A percentile compares a stretch with the other conserved stretches of the same genome.
These are phyloP conservation scores for Penicillium coprophilum DNA, from an alignment of 495 filamentous ascomycete genomes.

Conservation along the genomic window DNA sequence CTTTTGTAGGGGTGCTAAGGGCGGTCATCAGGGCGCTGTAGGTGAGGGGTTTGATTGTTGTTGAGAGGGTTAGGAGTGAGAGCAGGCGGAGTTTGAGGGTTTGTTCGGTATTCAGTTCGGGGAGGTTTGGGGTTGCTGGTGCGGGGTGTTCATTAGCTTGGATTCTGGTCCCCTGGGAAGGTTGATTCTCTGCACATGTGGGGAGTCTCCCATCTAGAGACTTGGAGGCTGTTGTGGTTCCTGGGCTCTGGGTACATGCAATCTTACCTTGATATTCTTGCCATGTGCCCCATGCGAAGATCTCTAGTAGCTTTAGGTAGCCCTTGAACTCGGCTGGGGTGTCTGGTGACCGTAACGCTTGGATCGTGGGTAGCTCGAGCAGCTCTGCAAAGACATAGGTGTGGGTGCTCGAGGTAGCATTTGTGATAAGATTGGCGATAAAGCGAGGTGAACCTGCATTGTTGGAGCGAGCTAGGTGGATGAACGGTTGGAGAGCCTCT, in stretches of 20 bases:
- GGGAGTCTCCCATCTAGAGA: too few species aligned
- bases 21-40: slow-evolving; percentile 65
- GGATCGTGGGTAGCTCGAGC: slow-evolving; percentile 76
- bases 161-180: neutral
- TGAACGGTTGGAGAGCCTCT: slow-evolving; percentile 84
- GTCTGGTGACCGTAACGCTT: slow-evolving; percentile 58
- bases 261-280: slow-evolving; percentile 65
- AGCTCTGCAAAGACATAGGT: slow-evolving; percentile 96
- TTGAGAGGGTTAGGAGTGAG: slow-evolving; percentile 73
- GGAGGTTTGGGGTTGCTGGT: slow-evolving; percentile 59
- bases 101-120: slow-evolving; percentile 69
- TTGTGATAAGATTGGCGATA: slow-evolving; percentile 79
- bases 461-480: slow-evolving; percentile 76
- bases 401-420: slow-evolving; percentile 82
- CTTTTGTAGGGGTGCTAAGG: slow-evolving; percentile 64
- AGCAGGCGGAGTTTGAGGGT: slow-evolving; percentile 85
- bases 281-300: slow-evolving; percentile 94
- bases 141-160: slow-evolving; percentile 11
- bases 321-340: slow-evolving; percentile 48
- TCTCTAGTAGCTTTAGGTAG: slow-evolving; percentile 75
- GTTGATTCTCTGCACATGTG: neutral
- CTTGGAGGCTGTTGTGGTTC: neutral
- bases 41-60: slow-evolving; percentile 63
- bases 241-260: slow-evolving; percentile 8
- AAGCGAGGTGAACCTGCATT: slow-evolving; percentile 75